phyloP scores from a whole-genome alignment of 805 yeast genomes.

The Clavispora vitiphila region DNA sequence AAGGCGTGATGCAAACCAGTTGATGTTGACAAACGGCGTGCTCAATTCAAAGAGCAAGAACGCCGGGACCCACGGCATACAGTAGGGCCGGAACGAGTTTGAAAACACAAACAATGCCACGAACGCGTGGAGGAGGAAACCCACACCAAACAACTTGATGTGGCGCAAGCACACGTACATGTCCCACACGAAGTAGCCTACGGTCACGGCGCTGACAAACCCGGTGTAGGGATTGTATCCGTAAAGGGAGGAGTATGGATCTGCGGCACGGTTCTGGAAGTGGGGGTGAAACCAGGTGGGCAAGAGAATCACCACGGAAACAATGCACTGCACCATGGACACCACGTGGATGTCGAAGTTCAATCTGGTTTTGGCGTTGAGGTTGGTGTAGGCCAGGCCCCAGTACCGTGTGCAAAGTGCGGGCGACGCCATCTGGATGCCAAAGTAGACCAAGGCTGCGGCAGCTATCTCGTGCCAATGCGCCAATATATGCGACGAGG shows the following conservation, averaged over 20 bases:
- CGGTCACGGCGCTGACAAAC: constrained; percentile 63
- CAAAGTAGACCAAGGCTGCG: constrained; percentile 57
- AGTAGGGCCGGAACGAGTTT: constrained; percentile 62
- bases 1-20: constrained; percentile 83
- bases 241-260: constrained; percentile 43
- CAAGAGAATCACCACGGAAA: constrained; percentile 53
- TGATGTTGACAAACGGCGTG: constrained; percentile 90
- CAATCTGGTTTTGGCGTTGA: constrained; percentile 43
- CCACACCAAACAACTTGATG: constrained; percentile 68
- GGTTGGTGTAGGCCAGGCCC: constrained; percentile 49
- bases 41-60: constrained; percentile 83
- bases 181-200: constrained; percentile 95
- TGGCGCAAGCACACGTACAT: constrained; percentile 59
- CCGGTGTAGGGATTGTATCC: constrained; percentile 75
- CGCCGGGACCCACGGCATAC: constrained; percentile 76
- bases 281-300: constrained; percentile 63
- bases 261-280: constrained; percentile 31
- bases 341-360: constrained; percentile 91
- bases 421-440: constrained; percentile 51
- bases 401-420: constrained; percentile 43
- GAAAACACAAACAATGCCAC: constrained; percentile 75
- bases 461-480: constrained; percentile 74
- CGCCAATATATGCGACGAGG: constrained; percentile 39
- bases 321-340: constrained; percentile 74
- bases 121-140: constrained; percentile 77